Evolutionary conservation across 495 filamentous ascomycete genomes (phyloP), one percentile per base, ranked within the genome.

Genomic region (Talaromyces adpressus): DNA sequence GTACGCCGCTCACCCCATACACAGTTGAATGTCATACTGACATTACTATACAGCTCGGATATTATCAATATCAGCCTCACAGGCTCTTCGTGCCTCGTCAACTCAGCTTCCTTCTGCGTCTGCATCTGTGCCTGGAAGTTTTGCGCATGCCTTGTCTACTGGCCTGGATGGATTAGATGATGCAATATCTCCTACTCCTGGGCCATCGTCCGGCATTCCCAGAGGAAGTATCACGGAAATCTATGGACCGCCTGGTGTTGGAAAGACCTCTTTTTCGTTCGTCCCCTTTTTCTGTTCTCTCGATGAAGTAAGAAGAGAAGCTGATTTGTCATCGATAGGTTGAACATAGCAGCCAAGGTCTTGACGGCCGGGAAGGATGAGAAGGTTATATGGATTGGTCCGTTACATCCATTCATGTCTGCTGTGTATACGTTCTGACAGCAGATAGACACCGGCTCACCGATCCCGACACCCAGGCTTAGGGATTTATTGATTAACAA

Each of bases 261-360:
- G 94, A 12, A 98, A 98, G 75, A 95, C 93, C 0, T 77, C 88
- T 5, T 76, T 98, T 66, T 89, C 86, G 93, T 96, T 74, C 63
- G 79, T 74, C 22, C 5, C 59, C 4, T 20, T 20, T 20, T 20
- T 36, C 20, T 62, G 12, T 30, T 41, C 9, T n/a, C 36, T 16
- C 36, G 14, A 1, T 9, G 14, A 20, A 12, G 23, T n/a, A 20
- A 23, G 34, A 23, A 22, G n/a, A 16, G 32, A 51, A 11, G 6
- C 62, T 66, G 56, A 62, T 61, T 63, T 60, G 51, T 22, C 53
- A 4, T 41, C 11, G 52, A 58, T 65, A 93, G 89, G 32, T 79
- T 93, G 66, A 91, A 88, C 70, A 76, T 88, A 32, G 80, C 87
- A 45, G 81, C 83, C n/a, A 84, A 82, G 69, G 84, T 85, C 60